phyloP scores from a whole-genome alignment of 129 eudicot genomes.

The Lonicera japonica region DNA sequence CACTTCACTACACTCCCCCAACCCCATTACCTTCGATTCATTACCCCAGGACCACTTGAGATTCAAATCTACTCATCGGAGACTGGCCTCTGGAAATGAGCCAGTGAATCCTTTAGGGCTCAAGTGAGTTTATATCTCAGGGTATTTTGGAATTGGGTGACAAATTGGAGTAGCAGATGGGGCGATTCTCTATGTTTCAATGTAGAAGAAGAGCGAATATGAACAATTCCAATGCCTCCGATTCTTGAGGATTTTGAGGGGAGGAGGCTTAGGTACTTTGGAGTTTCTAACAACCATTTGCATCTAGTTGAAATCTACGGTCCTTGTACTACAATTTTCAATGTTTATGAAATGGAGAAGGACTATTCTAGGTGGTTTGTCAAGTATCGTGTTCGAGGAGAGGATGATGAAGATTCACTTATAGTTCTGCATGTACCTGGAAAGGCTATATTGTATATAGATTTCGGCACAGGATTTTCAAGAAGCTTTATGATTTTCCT shows the following conservation, averaged over 20 bases:
- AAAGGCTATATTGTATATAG: no score
- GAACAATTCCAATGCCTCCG: no score
- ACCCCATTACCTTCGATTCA: neutral
- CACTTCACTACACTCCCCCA: slow-evolving; percentile 1
- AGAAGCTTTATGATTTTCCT: neutral
- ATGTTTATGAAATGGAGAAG: slow-evolving; percentile 22
- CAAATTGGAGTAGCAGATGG: no score
- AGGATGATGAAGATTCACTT: no score
- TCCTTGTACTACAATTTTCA: no score
- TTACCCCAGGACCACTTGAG: neutral
- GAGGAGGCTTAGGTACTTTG: slow-evolving; percentile 20
- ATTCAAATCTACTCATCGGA: slow-evolving; percentile 25
- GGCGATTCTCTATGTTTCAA: slow-evolving; percentile 15
- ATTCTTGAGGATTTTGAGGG: no score
- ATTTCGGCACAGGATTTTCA: slow-evolving; percentile 3
- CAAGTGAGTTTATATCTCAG: no score
- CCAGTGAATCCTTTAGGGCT: no score
- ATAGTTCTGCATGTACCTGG: no score
- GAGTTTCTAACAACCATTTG: slow-evolving; percentile 32
- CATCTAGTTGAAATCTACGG: neutral
- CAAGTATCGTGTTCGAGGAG: slow-evolving; percentile 27
- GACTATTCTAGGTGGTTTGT: slow-evolving; percentile 35
- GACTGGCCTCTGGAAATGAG: no score
- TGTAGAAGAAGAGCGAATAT: no score
- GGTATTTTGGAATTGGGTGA: no score